Evolutionary conservation across 1,139 yeast genomes (phyloP), one percentile per base, ranked within the genome.

Genomic region (Candida smagusa): DNA sequence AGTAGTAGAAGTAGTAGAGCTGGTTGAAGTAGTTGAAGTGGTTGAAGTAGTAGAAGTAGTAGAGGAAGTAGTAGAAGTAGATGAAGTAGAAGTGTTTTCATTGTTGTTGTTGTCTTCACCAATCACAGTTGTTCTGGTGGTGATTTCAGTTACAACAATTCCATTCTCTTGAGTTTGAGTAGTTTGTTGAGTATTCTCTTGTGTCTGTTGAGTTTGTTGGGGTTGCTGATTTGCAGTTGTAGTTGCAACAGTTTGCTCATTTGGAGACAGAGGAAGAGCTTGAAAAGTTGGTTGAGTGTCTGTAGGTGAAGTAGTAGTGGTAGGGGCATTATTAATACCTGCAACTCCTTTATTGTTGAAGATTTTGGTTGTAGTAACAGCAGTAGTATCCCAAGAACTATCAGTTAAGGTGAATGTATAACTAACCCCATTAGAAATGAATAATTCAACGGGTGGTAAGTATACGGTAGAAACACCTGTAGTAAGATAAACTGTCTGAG

Each of bases 391-490:
- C 39, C 66, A 63, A 24, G 54, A 54, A 36, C 48, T 42, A 19
- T 58, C 59, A 24, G 73, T 59, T 42, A 74, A 59, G 32, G 87
- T 81, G 46, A 66, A 65, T 7, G 89, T 82, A 47, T 71, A 78
- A 28, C 85, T 78, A 27, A 65, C 76, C 42, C 78, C 84, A 53
- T 78, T 75, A 30, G 84, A 77, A 38, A 83, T 71, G 34, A 81
- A 66, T 30, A 80, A 65, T 53, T 81, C 78, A 24, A 83, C 88
- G n/a, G 87, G 79, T 36, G 89, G 87, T 40, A 83, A 76, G 42
- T 74, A 68, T 22, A 76, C 65, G 7, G 84, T 73, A 31, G 80
- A 72, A 5, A 84, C 79, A 7, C 81, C 76, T 1, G 85, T 80
- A 16, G 79, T 69, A 45, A 68, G 67, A 16, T 78, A 72, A 39